Evolutionary conservation across 805 yeast species (phyloP).

Genomic region (Nakazawaea wickerhamii): DNA sequence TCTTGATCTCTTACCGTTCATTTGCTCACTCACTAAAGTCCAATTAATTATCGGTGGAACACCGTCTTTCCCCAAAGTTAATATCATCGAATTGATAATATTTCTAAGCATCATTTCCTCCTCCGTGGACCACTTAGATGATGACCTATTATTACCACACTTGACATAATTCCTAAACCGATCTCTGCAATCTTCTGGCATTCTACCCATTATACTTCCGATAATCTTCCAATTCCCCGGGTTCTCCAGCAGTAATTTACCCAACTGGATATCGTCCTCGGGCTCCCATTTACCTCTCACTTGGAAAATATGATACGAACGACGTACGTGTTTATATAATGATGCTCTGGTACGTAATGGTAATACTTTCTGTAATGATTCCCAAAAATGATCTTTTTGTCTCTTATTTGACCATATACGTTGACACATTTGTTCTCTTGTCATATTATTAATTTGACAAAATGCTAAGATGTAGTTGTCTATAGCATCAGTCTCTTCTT

Average conservation of each 20-base stretch:
- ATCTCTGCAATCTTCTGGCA: slow-evolving; percentile 98
- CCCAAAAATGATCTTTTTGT: slow-evolving; percentile 89
- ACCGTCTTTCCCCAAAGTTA: slow-evolving; percentile 16
- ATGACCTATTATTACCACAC: slow-evolving; percentile 74
- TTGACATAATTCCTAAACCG: slow-evolving; percentile 94
- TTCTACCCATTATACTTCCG: slow-evolving; percentile 74
- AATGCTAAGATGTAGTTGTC: slow-evolving; percentile 70
- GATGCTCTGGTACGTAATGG: slow-evolving; percentile 87
- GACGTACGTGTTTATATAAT: slow-evolving; percentile 85
- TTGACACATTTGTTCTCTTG: slow-evolving; percentile 67
- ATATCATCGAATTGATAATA: slow-evolving; percentile 47
- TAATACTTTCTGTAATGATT: slow-evolving; percentile 64
- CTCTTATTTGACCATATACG: slow-evolving; percentile 86
- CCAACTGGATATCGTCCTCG: slow-evolving; percentile 69
- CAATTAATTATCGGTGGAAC: slow-evolving; percentile 62
- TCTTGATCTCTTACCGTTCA: slow-evolving; percentile 85
- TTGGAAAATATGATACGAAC: slow-evolving; percentile 82
- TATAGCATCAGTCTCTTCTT: slow-evolving; percentile 63
- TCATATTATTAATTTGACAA: slow-evolving; percentile 54
- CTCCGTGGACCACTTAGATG: slow-evolving; percentile 71
- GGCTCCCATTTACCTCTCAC: slow-evolving; percentile 88
- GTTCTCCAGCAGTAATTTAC: slow-evolving; percentile 54
- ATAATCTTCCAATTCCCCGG: slow-evolving; percentile 88
- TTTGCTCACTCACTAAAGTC: slow-evolving; percentile 84
- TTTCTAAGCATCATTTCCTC: slow-evolving; percentile 61